Base-by-base conservation (phyloP, 768 basidiomycete species). In the Vishniacozyma victoriae region DNA sequence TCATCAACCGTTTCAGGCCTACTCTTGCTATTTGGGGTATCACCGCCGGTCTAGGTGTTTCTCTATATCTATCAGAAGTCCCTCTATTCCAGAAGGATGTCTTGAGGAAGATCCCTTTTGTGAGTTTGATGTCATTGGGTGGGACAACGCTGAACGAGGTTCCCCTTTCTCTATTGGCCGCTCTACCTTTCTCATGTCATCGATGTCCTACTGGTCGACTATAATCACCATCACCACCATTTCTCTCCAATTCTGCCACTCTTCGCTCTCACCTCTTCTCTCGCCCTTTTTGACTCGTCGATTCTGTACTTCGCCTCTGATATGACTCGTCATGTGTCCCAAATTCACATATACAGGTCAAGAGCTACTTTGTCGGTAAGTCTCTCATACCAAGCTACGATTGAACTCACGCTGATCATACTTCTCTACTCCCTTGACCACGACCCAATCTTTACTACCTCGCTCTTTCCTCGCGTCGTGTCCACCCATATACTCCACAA, bases 21-120 rank as follows among this genome's bases (percentile, higher is more conserved):
- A 41, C 61, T 5, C 45, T 64, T 14, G 38, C 46, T 13, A 39
- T 64, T 36, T 70, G 68, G 68, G 68, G 65, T 27, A 54, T 51
- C 14, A 62, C 54, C 12, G 59, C 54, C 33, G 68, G 55, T 18
- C 48, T 45, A 6, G 62, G 58, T 35, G 64, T 70, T 7, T 56
- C 62, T 15, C 54, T 70, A 15, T 67, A 66, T 52, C 48, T 67
- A 38, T 52, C 53, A 45, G 55, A 55, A 35, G 60, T 70, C 15
- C 68, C 68, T 19, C 47, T 70, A 22, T 70, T 59, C 60, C 52
- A 64, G 51, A 62, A 63, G 44, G 68, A 70, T 50, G 61, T 70
- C 15, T 47, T 70, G 54, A 60, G 57, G 44, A 62, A 62, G 57
- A 54, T 70, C 42, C 68, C 68, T 9, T 46, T 57, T 29, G 67